Percentiles rank a stretch among this genome's conserved stretches.
These are phyloP conservation scores for Aspergillus costaricaensis DNA, from an alignment of 2,329 filamentous ascomycete species.

Conservation along the genomic window DNA sequence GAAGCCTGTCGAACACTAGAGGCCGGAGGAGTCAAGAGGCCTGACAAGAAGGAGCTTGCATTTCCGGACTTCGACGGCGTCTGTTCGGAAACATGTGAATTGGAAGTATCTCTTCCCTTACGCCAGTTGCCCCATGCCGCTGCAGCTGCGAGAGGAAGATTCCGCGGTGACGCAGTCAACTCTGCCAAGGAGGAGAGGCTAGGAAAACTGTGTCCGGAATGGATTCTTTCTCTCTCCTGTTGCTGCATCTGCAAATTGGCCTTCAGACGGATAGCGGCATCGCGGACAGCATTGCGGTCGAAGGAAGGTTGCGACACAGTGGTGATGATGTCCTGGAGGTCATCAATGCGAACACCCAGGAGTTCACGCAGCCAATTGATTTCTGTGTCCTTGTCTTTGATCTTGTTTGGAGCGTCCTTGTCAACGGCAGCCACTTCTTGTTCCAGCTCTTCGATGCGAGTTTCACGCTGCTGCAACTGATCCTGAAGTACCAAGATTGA, in stretches of 20 bases:
- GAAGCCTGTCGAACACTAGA: constrained; percentile 69
- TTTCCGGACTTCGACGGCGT: constrained; percentile 64
- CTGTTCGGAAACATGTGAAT: constrained; percentile 46
- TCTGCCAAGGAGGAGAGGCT: constrained; percentile 76
- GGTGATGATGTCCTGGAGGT: constrained; percentile 87
- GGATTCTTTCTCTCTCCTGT: constrained; percentile 84
- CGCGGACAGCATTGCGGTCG: constrained; percentile 76
- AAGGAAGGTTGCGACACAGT: constrained; percentile 74
- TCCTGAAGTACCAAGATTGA: constrained; percentile 96
- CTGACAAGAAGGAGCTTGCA: constrained; percentile 68
- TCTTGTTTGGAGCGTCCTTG: constrained; percentile 74
- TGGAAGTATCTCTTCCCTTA: constrained; percentile 61
- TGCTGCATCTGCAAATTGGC: constrained; percentile 98
- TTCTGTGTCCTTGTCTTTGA: constrained; percentile 90
- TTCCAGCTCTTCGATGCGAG: constrained; percentile 84
- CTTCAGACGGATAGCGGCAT: constrained; percentile 88
- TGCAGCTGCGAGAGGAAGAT: constrained; percentile 78
- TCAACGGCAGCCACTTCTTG: constrained; percentile 68
- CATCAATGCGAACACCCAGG: constrained; percentile 83
- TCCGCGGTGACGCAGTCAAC: constrained; percentile 76
- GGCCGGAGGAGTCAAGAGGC: constrained; percentile 85
- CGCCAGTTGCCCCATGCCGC: constrained; percentile 98
- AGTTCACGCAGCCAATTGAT: constrained; percentile 94
- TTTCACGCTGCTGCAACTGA: constrained; percentile 91
- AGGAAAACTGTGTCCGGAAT: constrained; percentile 68